A percentile compares a stretch with the other conserved stretches of the same genome.
Evolutionary conservation across 148 eudicot genomes (phyloP).

Genomic region (Chenopodium album): DNA sequence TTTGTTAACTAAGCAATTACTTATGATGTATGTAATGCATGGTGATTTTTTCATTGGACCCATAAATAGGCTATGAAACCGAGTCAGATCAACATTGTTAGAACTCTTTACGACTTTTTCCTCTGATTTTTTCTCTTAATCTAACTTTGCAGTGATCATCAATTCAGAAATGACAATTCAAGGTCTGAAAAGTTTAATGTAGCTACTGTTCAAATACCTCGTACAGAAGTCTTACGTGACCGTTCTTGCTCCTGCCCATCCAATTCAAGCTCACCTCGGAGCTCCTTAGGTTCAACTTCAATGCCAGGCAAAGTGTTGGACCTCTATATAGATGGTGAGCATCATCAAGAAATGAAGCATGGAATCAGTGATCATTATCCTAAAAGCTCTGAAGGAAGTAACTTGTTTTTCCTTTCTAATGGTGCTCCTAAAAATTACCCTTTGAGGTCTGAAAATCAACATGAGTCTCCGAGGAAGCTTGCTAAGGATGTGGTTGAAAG

Average conservation of each 20-base stretch:
- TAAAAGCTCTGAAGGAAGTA: constrained; percentile 12
- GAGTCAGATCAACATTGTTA: neutral
- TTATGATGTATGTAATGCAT: neutral
- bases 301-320: constrained; percentile 24
- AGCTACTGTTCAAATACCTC: constrained; percentile 14
- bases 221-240: constrained; percentile 20
- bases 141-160: constrained; percentile 23
- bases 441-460: constrained; percentile 18
- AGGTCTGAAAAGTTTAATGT: constrained; percentile 5
- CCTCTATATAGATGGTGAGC: constrained; percentile 34
- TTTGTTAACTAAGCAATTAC: neutral
- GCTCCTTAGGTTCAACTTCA: constrained; percentile 32
- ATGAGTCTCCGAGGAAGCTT: constrained; percentile 35
- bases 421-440: constrained; percentile 15
- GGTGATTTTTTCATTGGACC: neutral
- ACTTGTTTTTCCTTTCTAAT: constrained; percentile 21
- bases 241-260: constrained; percentile 22
- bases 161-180: constrained; percentile 14
- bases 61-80: neutral
- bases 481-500: constrained; percentile 38
- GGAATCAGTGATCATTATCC: constrained; percentile 5
- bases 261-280: constrained; percentile 29
- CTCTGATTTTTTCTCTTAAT: constrained; percentile 5
- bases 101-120: too few species aligned
- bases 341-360: constrained; percentile 16